Evolutionary conservation across 352 stramenopile genomes (phyloP).

Genomic region (Globisporangium irregulare): DNA sequence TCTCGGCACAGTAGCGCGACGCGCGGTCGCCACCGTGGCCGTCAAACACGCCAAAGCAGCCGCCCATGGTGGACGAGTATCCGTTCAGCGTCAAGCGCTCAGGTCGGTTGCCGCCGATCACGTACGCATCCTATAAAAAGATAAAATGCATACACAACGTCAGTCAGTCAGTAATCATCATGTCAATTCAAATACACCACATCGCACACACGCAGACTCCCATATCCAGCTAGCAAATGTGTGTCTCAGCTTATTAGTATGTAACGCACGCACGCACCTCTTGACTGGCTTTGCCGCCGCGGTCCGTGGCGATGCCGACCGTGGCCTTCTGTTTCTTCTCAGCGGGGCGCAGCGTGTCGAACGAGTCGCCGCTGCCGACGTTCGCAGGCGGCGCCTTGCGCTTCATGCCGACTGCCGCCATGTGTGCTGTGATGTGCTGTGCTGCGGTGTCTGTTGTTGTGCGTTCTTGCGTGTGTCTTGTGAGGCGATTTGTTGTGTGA

Average conservation of each 20-base stretch:
- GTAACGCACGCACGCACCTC: slow-evolving; percentile 38
- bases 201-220: neutral
- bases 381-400: slow-evolving; percentile 28
- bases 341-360: slow-evolving; percentile 14
- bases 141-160: neutral
- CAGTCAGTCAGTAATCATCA: neutral
- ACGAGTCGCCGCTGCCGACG: slow-evolving; percentile 17
- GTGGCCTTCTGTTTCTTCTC: slow-evolving; percentile 42
- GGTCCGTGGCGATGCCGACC: slow-evolving; percentile 66
- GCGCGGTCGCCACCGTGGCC: slow-evolving; percentile 77
- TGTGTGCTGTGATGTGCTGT: neutral
- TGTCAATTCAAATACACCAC: neutral
- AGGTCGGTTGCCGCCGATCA: slow-evolving; percentile 59
- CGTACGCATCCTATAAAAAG: slow-evolving; percentile 67
- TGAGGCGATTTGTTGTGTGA: slow-evolving; percentile 7
- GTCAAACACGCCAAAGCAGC: slow-evolving; percentile 84
- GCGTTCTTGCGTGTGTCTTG: slow-evolving; percentile 3
- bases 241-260: neutral
- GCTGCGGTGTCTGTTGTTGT: neutral
- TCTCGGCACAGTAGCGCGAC: slow-evolving; percentile 73
- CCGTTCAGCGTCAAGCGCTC: slow-evolving; percentile 77
- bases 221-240: neutral
- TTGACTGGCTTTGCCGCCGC: slow-evolving; percentile 70
- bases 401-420: slow-evolving; percentile 25
- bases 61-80: slow-evolving; percentile 51